phyloP scores from a whole-genome alignment of 2,329 filamentous ascomycete species.

The Teratosphaeria viscida region DNA sequence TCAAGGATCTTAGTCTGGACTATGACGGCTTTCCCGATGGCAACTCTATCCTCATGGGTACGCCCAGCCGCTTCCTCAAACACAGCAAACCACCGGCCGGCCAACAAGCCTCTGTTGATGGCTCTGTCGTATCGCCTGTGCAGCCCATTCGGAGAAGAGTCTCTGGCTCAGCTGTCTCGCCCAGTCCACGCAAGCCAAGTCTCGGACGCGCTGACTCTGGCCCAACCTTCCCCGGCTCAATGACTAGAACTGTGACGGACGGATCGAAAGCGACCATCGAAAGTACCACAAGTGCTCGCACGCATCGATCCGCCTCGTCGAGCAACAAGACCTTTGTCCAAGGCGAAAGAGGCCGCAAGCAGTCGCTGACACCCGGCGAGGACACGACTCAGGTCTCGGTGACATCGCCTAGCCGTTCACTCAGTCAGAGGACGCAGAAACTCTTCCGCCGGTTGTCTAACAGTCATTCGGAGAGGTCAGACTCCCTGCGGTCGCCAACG shows the following conservation, averaged over 20 bases:
- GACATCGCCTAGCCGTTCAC: slow-evolving; percentile 15
- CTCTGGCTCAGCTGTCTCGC: slow-evolving; percentile 16
- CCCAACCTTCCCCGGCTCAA: slow-evolving; percentile 11
- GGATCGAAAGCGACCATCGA: slow-evolving; percentile 11
- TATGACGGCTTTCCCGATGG: slow-evolving; percentile 25
- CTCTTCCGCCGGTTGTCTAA: slow-evolving; percentile 25
- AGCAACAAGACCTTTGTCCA: slow-evolving; percentile 16
- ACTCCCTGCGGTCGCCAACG: slow-evolving; percentile 1
- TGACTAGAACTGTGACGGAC: slow-evolving; percentile 7
- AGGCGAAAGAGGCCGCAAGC: slow-evolving; percentile 4
- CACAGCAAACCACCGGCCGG: slow-evolving; percentile 12
- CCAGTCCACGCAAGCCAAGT: slow-evolving; percentile 15
- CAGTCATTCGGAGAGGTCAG: slow-evolving; percentile 7
- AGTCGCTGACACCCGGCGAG: not conserved
- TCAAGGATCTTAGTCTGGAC: slow-evolving; percentile 12
- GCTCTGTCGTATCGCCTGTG: slow-evolving; percentile 8
- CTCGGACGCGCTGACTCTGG: slow-evolving; percentile 21
- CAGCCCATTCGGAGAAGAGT: slow-evolving; percentile 10
- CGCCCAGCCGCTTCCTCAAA: slow-evolving; percentile 26
- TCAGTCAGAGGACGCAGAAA: slow-evolving; percentile 21
- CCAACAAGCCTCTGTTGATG: slow-evolving; percentile 11
- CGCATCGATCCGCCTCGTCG: slow-evolving; percentile 17
- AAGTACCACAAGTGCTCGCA: slow-evolving; percentile 11
- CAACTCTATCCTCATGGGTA: slow-evolving; percentile 24
- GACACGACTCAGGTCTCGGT: slow-evolving; percentile 6